Percentiles rank a stretch among this genome's conserved stretches.
Conservation (phyloP, 169 alveolate genomes). For the Theileria luwenshuni region DNA sequence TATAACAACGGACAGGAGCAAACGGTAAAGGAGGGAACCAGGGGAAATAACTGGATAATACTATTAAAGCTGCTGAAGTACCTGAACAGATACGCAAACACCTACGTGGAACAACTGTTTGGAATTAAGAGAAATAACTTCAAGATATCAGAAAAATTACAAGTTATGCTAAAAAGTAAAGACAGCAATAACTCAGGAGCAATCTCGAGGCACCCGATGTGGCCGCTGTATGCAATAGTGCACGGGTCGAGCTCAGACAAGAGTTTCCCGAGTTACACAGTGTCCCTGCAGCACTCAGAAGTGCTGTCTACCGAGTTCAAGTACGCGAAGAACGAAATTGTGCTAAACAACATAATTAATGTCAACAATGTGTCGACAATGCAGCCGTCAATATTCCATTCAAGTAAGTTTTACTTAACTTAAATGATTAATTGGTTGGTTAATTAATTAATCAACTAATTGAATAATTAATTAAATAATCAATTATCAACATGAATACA, state of each 20-base stretch:
- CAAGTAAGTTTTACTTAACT: not conserved
- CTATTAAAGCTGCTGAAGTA: constrained; percentile 30
- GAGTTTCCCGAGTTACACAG: constrained; percentile 45
- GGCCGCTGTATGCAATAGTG: constrained; percentile 57
- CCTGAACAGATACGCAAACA: constrained; percentile 36
- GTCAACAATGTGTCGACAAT: constrained; percentile 5
- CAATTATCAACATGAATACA: too few species aligned
- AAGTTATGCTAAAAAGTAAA: constrained; percentile 16
- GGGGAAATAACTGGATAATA: constrained; percentile 1
- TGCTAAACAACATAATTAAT: constrained; percentile 16
- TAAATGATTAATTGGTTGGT: not conserved
- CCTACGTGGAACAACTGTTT: constrained; percentile 30
- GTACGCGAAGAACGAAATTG: constrained; percentile 8
- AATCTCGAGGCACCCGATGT: constrained; percentile 46
- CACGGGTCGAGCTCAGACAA: constrained; percentile 41
- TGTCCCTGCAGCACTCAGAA: constrained; percentile 52
- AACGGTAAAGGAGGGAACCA: not conserved
- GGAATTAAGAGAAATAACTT: constrained; percentile 21
- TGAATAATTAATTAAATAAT: not conserved
- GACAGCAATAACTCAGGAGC: constrained; percentile 51
- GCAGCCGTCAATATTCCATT: constrained; percentile 11
- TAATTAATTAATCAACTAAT: not conserved
- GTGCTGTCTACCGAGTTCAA: constrained; percentile 21
- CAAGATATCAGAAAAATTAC: constrained; percentile 28
- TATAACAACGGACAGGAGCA: constrained; percentile 9